Base-by-base conservation (phyloP, 1,284 basidiomycete genomes). In the Ganoderma lingzhi region DNA sequence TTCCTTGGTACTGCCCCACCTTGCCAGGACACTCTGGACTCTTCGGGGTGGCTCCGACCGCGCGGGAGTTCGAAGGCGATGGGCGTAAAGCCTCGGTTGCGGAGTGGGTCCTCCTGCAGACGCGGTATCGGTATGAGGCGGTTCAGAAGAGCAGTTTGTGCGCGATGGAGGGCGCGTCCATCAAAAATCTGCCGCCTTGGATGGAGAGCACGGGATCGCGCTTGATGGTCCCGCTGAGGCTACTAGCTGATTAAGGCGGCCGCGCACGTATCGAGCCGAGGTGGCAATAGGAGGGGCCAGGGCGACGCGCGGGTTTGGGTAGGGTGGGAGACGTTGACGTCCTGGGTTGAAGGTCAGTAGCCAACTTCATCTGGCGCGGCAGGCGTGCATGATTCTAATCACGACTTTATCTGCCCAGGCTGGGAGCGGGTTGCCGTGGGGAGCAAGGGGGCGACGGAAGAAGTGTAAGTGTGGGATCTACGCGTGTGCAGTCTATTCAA, bases 1-100 rank as follows among this genome's bases (percentile, higher is more conserved):
- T 63, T 8, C 66, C 62, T 30, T 55, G 63, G 9, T 61, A 61
- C 37, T 42, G 59, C 23, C 6, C 28, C 48, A 39, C 48, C n/a
- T 19, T 32, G 62, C 30, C 35, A 37, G 45, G 9, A 9, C 58
- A 28, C 1, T 39, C 28, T 12, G 19, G 23, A 9, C 30, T 59
- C 56, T 12, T 65, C 19, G 65, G 65, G n/a, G 17, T 61, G 37
- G 59, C 10, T 0, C 42, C 45, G 2, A 62, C 48, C 23, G n/a
- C 55, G 35, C 10, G 37, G 59, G 28, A 62, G 44, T 42, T 66
- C 45, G 8, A 35, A 2, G n/a, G 17, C 17, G 39, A 41, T 44
- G 35, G 28, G n/a, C 56, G 44, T 9, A 37, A 3, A 8, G 14
- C 12, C 23, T 3, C 42, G n/a, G 44, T 65, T 55, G 23, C 23